Percentiles rank a stretch among this genome's conserved stretches.
phyloP scores from a whole-genome alignment of 2,329 filamentous ascomycete species.

The Aotearoamyces nothofagi region DNA sequence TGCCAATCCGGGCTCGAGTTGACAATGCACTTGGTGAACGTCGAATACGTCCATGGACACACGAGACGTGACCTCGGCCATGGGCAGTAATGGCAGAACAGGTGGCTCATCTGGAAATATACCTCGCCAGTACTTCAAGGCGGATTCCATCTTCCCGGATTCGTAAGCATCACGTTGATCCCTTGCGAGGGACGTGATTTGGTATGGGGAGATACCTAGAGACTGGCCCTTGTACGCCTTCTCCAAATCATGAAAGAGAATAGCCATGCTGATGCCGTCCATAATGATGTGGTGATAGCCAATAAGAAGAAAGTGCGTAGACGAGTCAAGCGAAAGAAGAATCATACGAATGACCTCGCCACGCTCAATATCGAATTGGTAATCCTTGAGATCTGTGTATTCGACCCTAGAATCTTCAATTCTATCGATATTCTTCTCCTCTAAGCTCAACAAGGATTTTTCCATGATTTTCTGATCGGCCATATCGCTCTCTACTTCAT shows the following conservation, averaged over 20 bases:
- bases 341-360: slow-evolving; percentile 15
- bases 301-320: slow-evolving; percentile 25
- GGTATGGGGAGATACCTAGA: slow-evolving; percentile 11
- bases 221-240: slow-evolving; percentile 22
- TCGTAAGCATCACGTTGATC: slow-evolving; percentile 18
- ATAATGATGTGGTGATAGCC: slow-evolving; percentile 32
- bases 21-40: slow-evolving; percentile 6
- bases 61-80: slow-evolving; percentile 12
- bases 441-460: slow-evolving; percentile 3
- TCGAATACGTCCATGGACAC: slow-evolving; percentile 10
- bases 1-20: slow-evolving; percentile 9
- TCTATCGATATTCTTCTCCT: background rate
- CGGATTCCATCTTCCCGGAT: slow-evolving; percentile 13
- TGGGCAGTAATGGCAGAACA: slow-evolving; percentile 20
- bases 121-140: slow-evolving; percentile 22
- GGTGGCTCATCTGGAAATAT: slow-evolving; percentile 12
- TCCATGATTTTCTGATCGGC: slow-evolving; percentile 3
- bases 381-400: slow-evolving; percentile 6
- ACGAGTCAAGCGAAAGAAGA: slow-evolving; percentile 20
- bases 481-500: slow-evolving; percentile 4
- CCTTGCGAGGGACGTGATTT: slow-evolving; percentile 22
- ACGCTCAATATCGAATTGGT: slow-evolving; percentile 8
- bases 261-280: slow-evolving; percentile 28
- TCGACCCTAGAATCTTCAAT: slow-evolving; percentile 4
- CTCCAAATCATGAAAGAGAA: slow-evolving; percentile 29